These are phyloP conservation scores for Tympanopsis confertula DNA, from an alignment of 2,329 filamentous ascomycete species.

Conservation along the genomic window DNA sequence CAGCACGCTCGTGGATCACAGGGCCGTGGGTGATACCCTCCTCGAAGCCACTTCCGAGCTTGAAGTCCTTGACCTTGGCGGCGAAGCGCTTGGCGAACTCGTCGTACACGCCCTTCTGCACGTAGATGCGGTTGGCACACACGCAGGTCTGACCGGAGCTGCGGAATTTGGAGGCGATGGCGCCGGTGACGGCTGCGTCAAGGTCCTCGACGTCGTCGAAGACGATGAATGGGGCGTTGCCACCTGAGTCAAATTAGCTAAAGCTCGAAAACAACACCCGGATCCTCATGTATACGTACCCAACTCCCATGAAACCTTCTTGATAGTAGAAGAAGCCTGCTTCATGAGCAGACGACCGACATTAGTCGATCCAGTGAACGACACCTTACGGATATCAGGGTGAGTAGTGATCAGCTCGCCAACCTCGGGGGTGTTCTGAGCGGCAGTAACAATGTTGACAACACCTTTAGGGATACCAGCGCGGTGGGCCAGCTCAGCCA, in stretches of 20 bases:
- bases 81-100: constrained; percentile 40
- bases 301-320: constrained; percentile 53
- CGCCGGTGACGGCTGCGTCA: constrained; percentile 53
- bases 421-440: constrained; percentile 54
- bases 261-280: no score
- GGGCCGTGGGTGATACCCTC: constrained; percentile 49
- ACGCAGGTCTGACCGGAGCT: constrained; percentile 65
- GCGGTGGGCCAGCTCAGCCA: constrained; percentile 55
- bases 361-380: constrained; percentile 56
- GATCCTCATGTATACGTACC: no score
- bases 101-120: constrained; percentile 48
- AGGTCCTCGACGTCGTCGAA: constrained; percentile 62
- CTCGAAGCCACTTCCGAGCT: constrained; percentile 42
- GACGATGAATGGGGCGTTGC: constrained; percentile 68
- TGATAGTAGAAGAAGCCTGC: constrained; percentile 57
- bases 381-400: constrained; percentile 57
- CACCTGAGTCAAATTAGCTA: no score
- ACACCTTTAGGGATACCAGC: constrained; percentile 63
- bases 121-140: constrained; percentile 47
- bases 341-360: constrained; percentile 50
- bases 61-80: constrained; percentile 44
- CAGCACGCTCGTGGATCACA: constrained; percentile 54
- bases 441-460: constrained; percentile 56
- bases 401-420: constrained; percentile 53
- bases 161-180: constrained; percentile 59